phyloP scores from a whole-genome alignment of 1,284 basidiomycete genomes.

The Sutorius eximius region DNA sequence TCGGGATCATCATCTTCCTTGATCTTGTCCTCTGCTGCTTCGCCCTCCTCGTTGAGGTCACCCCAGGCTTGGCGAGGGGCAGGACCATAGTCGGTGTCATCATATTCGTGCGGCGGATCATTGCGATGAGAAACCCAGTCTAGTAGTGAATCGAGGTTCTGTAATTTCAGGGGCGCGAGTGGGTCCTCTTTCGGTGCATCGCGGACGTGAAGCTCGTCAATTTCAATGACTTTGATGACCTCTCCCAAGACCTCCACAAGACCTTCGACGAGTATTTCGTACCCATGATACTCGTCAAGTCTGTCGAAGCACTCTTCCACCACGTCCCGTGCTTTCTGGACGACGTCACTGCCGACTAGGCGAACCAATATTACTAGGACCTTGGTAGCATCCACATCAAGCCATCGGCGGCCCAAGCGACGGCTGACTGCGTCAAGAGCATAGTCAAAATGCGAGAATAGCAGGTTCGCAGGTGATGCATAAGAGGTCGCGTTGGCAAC shows the following conservation, averaged over 20 bases:
- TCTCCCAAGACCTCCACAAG: conserved; percentile 84
- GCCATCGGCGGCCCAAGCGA: conserved; percentile 70
- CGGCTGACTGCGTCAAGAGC: conserved; percentile 86
- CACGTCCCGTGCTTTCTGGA: conserved; percentile 84
- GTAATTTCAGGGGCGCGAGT: conserved; percentile 19
- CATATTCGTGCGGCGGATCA: conserved; percentile 35
- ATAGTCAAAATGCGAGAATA: conserved; percentile 93
- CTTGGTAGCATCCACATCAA: conserved; percentile 77
- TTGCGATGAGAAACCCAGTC: conserved; percentile 64
- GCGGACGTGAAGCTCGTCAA: conserved; percentile 39
- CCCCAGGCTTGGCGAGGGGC: conserved; percentile 61
- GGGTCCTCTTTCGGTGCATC: conserved; percentile 19
- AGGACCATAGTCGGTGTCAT: conserved; percentile 55
- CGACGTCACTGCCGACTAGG: conserved; percentile 81
- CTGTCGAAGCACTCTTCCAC: conserved; percentile 95
- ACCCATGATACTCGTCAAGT: conserved; percentile 91
- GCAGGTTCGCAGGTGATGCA: conserved; percentile 78
- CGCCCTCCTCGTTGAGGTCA: conserved; percentile 29
- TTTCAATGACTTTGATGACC: conserved; percentile 70
- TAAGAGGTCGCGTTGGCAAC: conserved; percentile 75
- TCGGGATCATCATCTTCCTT: conserved; percentile 31
- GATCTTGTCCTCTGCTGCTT: conserved; percentile 24
- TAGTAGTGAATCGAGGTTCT: conserved; percentile 51
- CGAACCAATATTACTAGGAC: conserved; percentile 82
- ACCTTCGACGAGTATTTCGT: conserved; percentile 80